Evolutionary conservation across 2,329 filamentous ascomycete species (phyloP), one percentile per base, ranked within the genome.

Genomic region (Sclerotinia glacialis): DNA sequence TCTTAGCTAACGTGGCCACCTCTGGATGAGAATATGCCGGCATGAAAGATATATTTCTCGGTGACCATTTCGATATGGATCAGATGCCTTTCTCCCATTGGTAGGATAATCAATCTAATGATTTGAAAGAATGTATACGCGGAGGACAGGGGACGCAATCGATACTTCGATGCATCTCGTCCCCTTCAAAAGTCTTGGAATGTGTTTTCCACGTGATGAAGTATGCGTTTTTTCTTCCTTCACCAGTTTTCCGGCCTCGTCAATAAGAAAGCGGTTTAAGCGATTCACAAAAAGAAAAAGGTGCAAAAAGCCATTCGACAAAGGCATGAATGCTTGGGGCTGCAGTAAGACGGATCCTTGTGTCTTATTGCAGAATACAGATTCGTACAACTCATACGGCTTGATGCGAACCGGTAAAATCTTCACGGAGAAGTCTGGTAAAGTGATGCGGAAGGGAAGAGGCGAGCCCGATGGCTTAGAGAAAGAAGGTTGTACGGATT

Each of bases 321-420:
- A 49, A 60, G 44, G 56, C 56, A 59, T 59, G 14, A 59, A 59
- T 47, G 26, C 26, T n/a, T 47, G 28, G 26, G 42, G 21, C 21
- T 60, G 58, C 44, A 60, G 28, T 49, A 6, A 60, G 58, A 60
- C 14, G 11, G 37, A 37, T 37, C 58, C 44, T 26, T 46, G 58
- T 60, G 6, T n/a, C 44, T 37, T 21, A 49, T 60, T 60, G 58
- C 58, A 60, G 58, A 49, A 26, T 60, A 44, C 58, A 60, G 58
- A 60, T 26, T 55, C n/a, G 58, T 60, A 23, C 58, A 47, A 60
- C 58, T 49, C 49, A 21, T 34, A 49, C 44, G 44, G 28, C 23
- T 49, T 11, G 28, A n/a, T 49, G 58, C 31, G 34, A 31, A 37
- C 56, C 56, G 44, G 56, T 49, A 56, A 42, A 23, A 26, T 37